Evolutionary conservation across 2,329 filamentous ascomycete genomes (phyloP).

Genomic region (Aureobasidium sp.): DNA sequence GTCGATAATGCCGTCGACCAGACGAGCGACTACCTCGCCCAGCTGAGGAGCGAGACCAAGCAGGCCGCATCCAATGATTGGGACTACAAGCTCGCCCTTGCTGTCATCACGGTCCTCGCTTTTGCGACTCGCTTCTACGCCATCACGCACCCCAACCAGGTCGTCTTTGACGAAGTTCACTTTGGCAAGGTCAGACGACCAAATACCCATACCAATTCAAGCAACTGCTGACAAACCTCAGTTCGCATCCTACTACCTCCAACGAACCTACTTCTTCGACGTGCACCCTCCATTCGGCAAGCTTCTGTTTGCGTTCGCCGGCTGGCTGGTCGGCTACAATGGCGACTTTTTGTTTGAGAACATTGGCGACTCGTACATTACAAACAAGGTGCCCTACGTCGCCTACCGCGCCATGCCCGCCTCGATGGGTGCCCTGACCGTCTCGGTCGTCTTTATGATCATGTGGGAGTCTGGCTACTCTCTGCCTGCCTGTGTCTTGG

Average conservation of each 20-base stretch:
- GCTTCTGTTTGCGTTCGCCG: conserved; percentile 92
- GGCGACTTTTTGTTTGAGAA: conserved; percentile 98
- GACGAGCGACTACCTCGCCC: conserved; percentile 34
- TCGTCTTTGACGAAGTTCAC: conserved; percentile 98
- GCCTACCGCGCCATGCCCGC: conserved; percentile 92
- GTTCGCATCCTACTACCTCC: conserved; percentile 68
- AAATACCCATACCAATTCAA: neutral
- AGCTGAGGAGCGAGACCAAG: conserved; percentile 29
- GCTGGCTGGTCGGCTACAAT: conserved; percentile 96
- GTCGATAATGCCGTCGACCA: conserved; percentile 27
- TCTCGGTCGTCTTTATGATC: conserved; percentile 89
- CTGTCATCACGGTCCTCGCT: conserved; percentile 70
- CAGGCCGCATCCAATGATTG: conserved; percentile 47
- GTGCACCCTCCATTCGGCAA: conserved; percentile 98
- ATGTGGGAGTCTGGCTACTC: conserved; percentile 99
- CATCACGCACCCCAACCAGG: conserved; percentile 89
- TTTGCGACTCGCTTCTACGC: conserved; percentile 94
- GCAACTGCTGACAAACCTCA: conserved; percentile 20
- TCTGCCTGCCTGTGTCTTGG: conserved; percentile 81
- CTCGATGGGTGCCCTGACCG: conserved; percentile 82
- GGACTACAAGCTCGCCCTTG: conserved; percentile 76
- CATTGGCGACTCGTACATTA: conserved; percentile 96
- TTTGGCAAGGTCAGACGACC: conserved; percentile 77
- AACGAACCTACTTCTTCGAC: conserved; percentile 99
- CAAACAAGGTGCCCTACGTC: conserved; percentile 95